phyloP scores from a whole-genome alignment of 2,329 filamentous ascomycete genomes.

The Huntiella moniliformis region DNA sequence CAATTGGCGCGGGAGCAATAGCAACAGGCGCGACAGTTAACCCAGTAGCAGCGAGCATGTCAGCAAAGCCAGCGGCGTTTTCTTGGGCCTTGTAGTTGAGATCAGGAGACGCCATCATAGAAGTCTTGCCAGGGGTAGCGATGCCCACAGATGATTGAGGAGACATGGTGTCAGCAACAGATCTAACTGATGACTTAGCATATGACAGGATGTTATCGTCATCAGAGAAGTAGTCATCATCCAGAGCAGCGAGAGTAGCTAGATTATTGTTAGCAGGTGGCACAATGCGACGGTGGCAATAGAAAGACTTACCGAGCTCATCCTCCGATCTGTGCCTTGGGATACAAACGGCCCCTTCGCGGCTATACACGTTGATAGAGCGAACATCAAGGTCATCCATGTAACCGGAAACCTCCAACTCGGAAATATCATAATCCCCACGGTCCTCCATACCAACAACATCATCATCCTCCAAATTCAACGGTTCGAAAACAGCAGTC shows the following conservation, averaged over 20 bases:
- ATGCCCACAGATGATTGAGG: not conserved
- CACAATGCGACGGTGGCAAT: not conserved
- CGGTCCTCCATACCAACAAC: slow-evolving; percentile 2
- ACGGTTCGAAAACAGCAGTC: not conserved
- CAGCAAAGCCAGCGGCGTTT: not conserved
- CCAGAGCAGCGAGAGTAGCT: slow-evolving; percentile 1
- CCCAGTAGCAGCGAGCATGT: slow-evolving; percentile 2
- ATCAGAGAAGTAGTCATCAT: slow-evolving; percentile 4
- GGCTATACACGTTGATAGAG: not conserved
- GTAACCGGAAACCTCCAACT: slow-evolving; percentile 1
- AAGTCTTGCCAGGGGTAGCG: not conserved
- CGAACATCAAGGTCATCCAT: slow-evolving; percentile 2
- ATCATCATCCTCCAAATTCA: slow-evolving; percentile 2
- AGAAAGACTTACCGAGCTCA: not conserved
- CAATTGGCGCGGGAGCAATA: slow-evolving; percentile 2
- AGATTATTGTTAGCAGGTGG: not conserved
- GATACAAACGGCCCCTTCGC: not conserved
- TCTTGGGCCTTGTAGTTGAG: not conserved
- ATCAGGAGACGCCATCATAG: too few species aligned
- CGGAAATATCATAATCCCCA: slow-evolving; percentile 3
- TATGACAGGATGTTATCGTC: not conserved
- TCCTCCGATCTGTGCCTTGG: not conserved
- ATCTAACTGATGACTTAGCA: not conserved
- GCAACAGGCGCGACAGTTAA: not conserved
- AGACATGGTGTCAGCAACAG: not conserved